Conservation (phyloP, 306 rosid species). For the Prunus fruticosa region DNA sequence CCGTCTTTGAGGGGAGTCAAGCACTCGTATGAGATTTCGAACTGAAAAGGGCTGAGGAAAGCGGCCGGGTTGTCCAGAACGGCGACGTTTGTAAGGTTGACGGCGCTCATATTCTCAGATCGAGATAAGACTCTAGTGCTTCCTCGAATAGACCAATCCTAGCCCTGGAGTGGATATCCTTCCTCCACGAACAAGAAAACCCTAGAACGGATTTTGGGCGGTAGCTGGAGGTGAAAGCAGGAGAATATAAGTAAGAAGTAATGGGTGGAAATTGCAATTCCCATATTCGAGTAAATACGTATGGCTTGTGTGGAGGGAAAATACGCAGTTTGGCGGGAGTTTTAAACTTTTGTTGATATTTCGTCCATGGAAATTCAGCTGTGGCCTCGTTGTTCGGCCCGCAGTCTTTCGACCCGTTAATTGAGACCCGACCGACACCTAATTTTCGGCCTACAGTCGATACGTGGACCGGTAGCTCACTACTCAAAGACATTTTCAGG, state of each 20-base stretch:
- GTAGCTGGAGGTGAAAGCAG: background rate
- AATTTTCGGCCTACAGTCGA: background rate
- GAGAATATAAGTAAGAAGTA: background rate
- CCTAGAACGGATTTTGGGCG: background rate
- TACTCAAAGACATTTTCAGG: no score
- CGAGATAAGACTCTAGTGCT: background rate
- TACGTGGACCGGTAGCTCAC: no score
- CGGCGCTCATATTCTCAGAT: slow-evolving; percentile 58
- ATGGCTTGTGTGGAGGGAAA: background rate
- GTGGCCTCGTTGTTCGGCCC: background rate
- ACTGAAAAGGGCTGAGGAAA: slow-evolving; percentile 52
- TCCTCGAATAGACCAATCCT: background rate
- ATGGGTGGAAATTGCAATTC: background rate
- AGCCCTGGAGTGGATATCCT: slow-evolving; percentile 10
- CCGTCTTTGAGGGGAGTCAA: slow-evolving; percentile 49
- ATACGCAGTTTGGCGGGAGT: background rate
- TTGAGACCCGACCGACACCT: background rate
- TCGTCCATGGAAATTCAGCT: background rate
- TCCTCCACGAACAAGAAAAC: slow-evolving; percentile 15
- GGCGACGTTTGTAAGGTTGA: slow-evolving; percentile 84
- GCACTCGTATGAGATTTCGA: slow-evolving; percentile 47
- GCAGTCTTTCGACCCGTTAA: background rate
- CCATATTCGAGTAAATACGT: background rate
- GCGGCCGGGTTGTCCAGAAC: slow-evolving; percentile 79
- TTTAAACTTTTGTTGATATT: background rate